Evolutionary conservation across 345 rosid species (phyloP), one percentile per base, ranked within the genome.

Genomic region (Litchi chinensis): DNA sequence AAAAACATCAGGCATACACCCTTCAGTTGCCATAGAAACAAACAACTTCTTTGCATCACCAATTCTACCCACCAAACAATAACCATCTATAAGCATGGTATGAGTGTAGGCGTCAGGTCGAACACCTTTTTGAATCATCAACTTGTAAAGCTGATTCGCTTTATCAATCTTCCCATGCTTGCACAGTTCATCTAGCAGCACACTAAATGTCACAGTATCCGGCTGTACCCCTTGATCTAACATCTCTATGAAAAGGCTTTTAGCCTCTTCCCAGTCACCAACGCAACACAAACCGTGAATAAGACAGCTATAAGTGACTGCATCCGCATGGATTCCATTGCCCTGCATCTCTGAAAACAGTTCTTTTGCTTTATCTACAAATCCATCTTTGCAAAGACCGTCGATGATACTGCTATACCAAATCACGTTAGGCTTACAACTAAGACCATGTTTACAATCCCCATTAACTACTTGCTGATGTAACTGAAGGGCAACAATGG

Each of bases 271-370:
- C 77, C 41, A 48, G 24, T 70, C 71, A 26, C 76, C 81, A 13
- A 10, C 21, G 28, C 5, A 41, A 64, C 82, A 86, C 54, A 86
- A 60, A 26, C 87, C 84, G 11, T 65, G n/a, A 65, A 65, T 12
- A 12, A 65, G 44, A 65, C 40, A 4, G 69, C 2, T 65, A 26
- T 12, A 28, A 65, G 57, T 57, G 19, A 71, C 68, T 10, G 81
- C 84, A 83, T 86, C 69, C 0, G 86, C 68, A 81, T 54, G 26
- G 37, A 32, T 2, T 32, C 37, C 37, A 2, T 32, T 32, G 37
- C 64, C 22, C 24, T 57, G 8, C 64, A 59, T 59, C 37, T 32
- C 37, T 32, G 37, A 32, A 32, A 32, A 32, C 37, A 32, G 4
- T 2, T 32, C 37, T 32, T 32, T 59, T 59, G 11, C 64, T 24